phyloP scores from a whole-genome alignment of 768 basidiomycete species.

The Termitomyces sp. region DNA sequence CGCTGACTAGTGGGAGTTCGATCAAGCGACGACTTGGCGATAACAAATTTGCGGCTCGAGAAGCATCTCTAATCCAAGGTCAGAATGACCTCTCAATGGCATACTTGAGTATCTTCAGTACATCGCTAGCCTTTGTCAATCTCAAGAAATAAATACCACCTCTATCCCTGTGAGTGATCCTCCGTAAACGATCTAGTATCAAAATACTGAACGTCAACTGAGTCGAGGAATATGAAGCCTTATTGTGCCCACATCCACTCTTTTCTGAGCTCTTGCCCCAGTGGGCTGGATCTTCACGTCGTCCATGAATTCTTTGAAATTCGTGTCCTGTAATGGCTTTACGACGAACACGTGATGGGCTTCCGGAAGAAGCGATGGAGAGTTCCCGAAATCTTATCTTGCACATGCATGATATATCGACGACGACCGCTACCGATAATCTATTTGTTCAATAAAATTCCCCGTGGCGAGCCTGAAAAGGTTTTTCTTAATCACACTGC shows the following conservation, averaged over 20 bases:
- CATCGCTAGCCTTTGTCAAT: neutral
- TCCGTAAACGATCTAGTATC: neutral
- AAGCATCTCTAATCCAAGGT: too few species aligned
- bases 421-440: neutral
- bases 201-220: neutral
- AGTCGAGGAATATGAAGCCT: neutral
- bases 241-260: neutral
- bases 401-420: neutral
- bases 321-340: neutral
- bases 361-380: neutral
- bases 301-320: neutral
- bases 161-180: neutral
- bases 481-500: constrained; percentile 9
- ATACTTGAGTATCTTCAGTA: neutral
- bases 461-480: neutral
- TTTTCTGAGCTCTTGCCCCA: constrained; percentile 14
- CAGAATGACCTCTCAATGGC: neutral
- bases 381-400: neutral
- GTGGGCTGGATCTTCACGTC: constrained; percentile 16
- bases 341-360: neutral
- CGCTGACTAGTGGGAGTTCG: neutral
- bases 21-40: neutral
- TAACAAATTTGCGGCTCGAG: neutral
- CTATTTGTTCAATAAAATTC: neutral
- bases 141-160: too few species aligned